Percentiles rank a stretch among this genome's conserved stretches.
These are phyloP conservation scores for Butyriboletus loyo DNA, from an alignment of 768 basidiomycete species.

Conservation along the genomic window DNA sequence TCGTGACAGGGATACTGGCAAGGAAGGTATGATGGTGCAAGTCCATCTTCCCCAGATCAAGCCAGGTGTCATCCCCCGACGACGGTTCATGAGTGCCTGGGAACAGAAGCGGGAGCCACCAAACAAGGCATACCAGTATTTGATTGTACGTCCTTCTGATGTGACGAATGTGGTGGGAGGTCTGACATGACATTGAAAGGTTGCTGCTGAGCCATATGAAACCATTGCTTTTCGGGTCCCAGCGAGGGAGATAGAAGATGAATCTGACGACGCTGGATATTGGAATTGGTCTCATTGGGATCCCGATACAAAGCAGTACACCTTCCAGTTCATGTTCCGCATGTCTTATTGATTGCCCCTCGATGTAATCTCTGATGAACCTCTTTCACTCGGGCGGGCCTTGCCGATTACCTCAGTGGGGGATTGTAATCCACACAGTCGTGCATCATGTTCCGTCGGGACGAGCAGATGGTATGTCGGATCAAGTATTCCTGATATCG, in stretches of 20 bases:
- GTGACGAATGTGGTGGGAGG: conserved; percentile 13
- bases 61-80: conserved; percentile 73
- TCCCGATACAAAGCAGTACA: conserved; percentile 97
- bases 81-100: conserved; percentile 96
- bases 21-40: conserved; percentile 97
- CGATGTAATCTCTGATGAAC: conserved; percentile 3
- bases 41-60: conserved; percentile 96
- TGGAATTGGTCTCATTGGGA: conserved; percentile 99
- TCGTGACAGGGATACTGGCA: conserved; percentile 82
- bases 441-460: conserved; percentile 1
- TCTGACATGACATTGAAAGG: conserved; percentile 48
- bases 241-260: conserved; percentile 94
- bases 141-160: conserved; percentile 66
- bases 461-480: background rate
- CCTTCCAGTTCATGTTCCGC: conserved; percentile 96
- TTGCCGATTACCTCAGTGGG: background rate
- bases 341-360: conserved; percentile 36
- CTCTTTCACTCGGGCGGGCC: background rate
- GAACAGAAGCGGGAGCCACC: conserved; percentile 95
- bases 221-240: conserved; percentile 99
- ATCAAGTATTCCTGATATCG: conserved; percentile 1
- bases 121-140: conserved; percentile 95
- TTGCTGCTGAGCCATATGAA: conserved; percentile 99
- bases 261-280: conserved; percentile 82
- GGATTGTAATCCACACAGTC: background rate